Evolutionary conservation across 2,329 filamentous ascomycete genomes (phyloP).

Genomic region (Colletotrichum aenigma): DNA sequence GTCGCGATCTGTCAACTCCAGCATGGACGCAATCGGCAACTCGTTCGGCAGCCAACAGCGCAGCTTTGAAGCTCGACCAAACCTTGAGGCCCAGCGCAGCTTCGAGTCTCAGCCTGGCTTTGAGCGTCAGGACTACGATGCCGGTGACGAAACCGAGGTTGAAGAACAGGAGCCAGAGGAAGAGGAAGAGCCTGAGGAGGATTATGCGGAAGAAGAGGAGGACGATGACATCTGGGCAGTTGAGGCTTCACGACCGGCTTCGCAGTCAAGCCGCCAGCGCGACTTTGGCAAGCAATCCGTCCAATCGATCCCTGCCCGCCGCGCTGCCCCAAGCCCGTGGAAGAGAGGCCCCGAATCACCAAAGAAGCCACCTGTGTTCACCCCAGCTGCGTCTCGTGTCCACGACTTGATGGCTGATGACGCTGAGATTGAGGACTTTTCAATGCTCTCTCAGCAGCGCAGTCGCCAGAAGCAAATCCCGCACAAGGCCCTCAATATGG

Average conservation of each 20-base stretch:
- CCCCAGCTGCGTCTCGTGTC: not conserved
- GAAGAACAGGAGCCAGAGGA: conserved; percentile 13
- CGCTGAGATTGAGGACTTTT: conserved; percentile 44
- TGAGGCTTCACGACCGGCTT: conserved; percentile 52
- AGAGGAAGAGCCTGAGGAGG: conserved; percentile 12
- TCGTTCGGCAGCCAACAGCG: not conserved
- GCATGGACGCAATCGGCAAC: conserved; percentile 3
- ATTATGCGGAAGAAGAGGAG: conserved; percentile 39
- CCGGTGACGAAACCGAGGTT: conserved; percentile 5
- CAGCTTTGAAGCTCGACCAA: not conserved
- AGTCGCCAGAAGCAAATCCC: conserved; percentile 9
- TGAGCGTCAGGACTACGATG: not conserved
- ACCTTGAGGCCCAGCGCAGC: not conserved
- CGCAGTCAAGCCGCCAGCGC: conserved; percentile 25
- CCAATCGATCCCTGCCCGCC: conserved; percentile 17
- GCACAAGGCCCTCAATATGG: not conserved
- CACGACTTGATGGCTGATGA: not conserved
- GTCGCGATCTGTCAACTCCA: not conserved
- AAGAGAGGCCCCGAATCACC: conserved; percentile 25
- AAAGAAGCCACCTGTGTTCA: conserved; percentile 25
- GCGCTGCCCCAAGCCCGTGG: conserved; percentile 44
- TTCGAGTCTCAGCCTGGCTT: not conserved
- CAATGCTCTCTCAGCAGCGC: conserved; percentile 41
- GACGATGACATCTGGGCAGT: conserved; percentile 60
- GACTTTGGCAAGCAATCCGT: conserved; percentile 31